Percentiles rank a stretch among this genome's conserved stretches.
phyloP scores from a whole-genome alignment of 805 yeast genomes.

The Cyberlindnera americana region DNA sequence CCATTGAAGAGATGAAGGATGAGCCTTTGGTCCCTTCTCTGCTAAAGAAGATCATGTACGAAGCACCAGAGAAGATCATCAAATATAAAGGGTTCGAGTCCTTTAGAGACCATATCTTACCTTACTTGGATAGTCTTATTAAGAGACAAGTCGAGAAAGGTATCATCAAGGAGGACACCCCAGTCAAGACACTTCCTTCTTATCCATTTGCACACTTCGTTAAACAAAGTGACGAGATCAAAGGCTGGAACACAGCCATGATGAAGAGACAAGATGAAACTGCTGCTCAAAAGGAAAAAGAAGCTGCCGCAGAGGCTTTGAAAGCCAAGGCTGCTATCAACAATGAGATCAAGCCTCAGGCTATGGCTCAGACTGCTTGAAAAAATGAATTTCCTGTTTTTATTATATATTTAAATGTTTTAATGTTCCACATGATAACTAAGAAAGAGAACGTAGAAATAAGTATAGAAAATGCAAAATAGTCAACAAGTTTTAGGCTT shows the following conservation, averaged over 20 bases:
- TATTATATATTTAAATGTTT: too few relatives aligned
- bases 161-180: conserved; percentile 50
- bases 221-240: conserved; percentile 32
- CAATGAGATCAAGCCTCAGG: conserved; percentile 4
- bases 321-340: neutral
- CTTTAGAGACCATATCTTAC: conserved; percentile 56
- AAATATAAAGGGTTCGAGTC: conserved; percentile 60
- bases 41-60: conserved; percentile 56
- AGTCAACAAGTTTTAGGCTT: neutral
- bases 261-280: conserved; percentile 25
- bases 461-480: too few relatives aligned
- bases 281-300: conserved; percentile 16
- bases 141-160: conserved; percentile 57
- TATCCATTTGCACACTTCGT: conserved; percentile 64
- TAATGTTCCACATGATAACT: too few relatives aligned
- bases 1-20: conserved; percentile 77
- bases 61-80: conserved; percentile 63
- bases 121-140: conserved; percentile 54
- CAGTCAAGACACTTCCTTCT: conserved; percentile 52
- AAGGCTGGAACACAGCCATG: conserved; percentile 39
- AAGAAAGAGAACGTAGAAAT: too few relatives aligned
- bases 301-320: conserved; percentile 5
- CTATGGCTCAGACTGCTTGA: conserved; percentile 2
- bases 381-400: too few relatives aligned
- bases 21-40: conserved; percentile 73